phyloP scores from a whole-genome alignment of 495 filamentous ascomycete genomes.

The Aspergillus carlsbadensis region DNA sequence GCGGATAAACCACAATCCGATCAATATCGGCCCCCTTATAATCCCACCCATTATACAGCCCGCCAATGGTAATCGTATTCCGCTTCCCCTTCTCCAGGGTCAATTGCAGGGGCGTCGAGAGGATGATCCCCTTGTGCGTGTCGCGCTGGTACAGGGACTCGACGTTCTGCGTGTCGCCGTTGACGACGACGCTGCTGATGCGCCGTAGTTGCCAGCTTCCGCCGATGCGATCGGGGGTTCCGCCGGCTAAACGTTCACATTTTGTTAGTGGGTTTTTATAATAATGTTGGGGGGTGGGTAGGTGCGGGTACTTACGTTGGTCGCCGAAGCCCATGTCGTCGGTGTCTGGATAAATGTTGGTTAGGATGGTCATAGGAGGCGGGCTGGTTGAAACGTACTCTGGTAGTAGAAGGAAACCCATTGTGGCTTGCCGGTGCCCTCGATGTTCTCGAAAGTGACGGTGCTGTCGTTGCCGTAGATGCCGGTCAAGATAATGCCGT shows the following conservation, averaged over 20 bases:
- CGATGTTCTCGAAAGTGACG: conserved; percentile 45
- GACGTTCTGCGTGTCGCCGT: conserved; percentile 20
- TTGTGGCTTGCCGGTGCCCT: conserved; percentile 50
- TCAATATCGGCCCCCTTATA: conserved; percentile 27
- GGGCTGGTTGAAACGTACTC: conserved; percentile 19
- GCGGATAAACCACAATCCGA: conserved; percentile 27
- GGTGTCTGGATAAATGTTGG: conserved; percentile 13
- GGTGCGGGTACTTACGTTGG: conserved; percentile 21
- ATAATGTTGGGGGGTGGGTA: not conserved
- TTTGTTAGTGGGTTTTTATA: no score
- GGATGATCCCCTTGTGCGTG: conserved; percentile 29
- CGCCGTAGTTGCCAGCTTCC: conserved; percentile 29
- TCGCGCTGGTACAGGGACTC: conserved; percentile 27
- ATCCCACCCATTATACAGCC: conserved; percentile 24
- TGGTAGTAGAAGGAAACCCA: conserved; percentile 56
- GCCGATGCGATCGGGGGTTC: conserved; percentile 25
- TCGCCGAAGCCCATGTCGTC: conserved; percentile 31
- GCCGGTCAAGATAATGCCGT: conserved; percentile 42
- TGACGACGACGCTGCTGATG: conserved; percentile 26
- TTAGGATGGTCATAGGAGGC: not conserved
- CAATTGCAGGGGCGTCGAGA: conserved; percentile 24
- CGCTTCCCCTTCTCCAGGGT: conserved; percentile 24
- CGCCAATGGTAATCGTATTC: conserved; percentile 26
- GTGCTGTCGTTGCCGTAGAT: conserved; percentile 53
- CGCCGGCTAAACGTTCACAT: conserved; percentile 26